Evolutionary conservation across 2,329 filamentous ascomycete species (phyloP), one percentile per base, ranked within the genome.

Genomic region (Aspergillus amoenus): DNA sequence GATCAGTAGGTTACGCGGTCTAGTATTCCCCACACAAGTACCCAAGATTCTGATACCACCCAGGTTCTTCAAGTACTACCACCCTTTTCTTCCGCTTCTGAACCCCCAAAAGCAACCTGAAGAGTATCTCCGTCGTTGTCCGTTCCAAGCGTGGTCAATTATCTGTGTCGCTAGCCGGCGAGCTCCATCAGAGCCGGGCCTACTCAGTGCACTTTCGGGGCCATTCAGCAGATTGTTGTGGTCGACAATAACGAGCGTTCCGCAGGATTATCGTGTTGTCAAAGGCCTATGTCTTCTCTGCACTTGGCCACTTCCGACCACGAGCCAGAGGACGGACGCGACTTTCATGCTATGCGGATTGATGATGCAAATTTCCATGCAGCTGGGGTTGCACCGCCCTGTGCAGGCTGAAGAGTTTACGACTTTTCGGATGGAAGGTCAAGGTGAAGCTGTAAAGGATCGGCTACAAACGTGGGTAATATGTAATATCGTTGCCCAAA

Each of bases 401-500:
- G 84, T 83, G 0, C 84, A 87, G 64, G 80, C 84, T 1, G 83
- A 86, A 64, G 78, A 80, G 58, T 80, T 80, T 56, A 77, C 73
- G 4, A 79, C 78, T 5, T 79, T 79, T 61, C 71, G 73, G 17
- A 75, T 79, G 62, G 74, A 84, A 55, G 71, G 86, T 13, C 75
- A 81, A 61, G 82, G 84, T 27, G 84, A 86, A 66, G 84, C 86
- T 55, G 78, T 87, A 54, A 81, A 83, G 39, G 85, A 88, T 69
- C 78, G 85, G 15, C 73, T 87, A 34, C 80, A 85, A 64, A 88
- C 85, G 3, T 88, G 85, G 85, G 83, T 84, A 1, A 81, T 85
- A 4, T 87, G 85, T 73, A 88, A 88, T 64, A 82, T 87, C 56
- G 84, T 87, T 9, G 84, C 85, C n/a, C 84, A 88, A 63, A 84